These are phyloP conservation scores for Cladorrhinum sp. DNA, from an alignment of 2,329 filamentous ascomycete species.

Conservation along the genomic window DNA sequence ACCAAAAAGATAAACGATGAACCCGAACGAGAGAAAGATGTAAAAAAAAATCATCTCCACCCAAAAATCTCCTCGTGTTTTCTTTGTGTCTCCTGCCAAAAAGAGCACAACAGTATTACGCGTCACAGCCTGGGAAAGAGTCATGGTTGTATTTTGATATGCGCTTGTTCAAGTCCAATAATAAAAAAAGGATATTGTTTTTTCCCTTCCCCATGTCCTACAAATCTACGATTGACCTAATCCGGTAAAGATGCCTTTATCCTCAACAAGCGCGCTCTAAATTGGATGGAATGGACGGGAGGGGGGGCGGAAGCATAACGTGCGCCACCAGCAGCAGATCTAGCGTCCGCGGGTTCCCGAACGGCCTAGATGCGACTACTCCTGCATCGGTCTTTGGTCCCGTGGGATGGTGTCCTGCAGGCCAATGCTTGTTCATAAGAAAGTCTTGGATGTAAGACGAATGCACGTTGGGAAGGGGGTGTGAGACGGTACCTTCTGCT, in stretches of 20 bases:
- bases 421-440: constrained; percentile 2
- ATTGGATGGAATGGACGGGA: neutral
- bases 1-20: no score
- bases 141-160: neutral
- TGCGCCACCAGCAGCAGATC: constrained; percentile 4
- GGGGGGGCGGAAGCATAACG: neutral
- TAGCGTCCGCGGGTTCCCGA: neutral
- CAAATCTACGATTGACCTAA: neutral
- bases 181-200: neutral
- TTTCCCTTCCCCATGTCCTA: no score
- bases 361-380: neutral
- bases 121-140: neutral
- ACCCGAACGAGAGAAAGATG: no score
- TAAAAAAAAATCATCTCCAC: no score
- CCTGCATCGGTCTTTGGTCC: constrained; percentile 3
- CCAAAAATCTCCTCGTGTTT: neutral
- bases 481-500: constrained; percentile 7
- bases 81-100: neutral
- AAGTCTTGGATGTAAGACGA: neutral
- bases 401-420: neutral
- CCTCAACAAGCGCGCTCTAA: neutral
- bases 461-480: neutral
- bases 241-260: neutral
- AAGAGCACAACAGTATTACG: neutral
- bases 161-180: neutral